Evolutionary conservation across 176 grass and related monocot genomes (phyloP).

Genomic region (Paspalum vaginatum): DNA sequence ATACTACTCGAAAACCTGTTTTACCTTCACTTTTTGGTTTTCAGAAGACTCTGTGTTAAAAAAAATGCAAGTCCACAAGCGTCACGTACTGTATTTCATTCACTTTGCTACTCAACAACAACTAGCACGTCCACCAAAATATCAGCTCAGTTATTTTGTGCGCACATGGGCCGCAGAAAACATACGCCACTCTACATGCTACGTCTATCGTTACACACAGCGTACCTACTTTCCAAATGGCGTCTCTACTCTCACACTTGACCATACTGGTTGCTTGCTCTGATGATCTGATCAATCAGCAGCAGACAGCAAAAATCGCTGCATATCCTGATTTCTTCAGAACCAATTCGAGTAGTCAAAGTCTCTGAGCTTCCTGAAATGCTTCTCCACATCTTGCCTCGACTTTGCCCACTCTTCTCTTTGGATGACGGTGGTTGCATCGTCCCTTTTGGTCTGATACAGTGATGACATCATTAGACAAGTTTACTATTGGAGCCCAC

Average conservation of each 20-base stretch:
- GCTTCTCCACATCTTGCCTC: constrained; percentile 76
- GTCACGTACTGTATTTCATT: too few relatives aligned
- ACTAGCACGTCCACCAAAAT: too few relatives aligned
- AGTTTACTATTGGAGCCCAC: constrained; percentile 5
- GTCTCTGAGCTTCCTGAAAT: constrained; percentile 77
- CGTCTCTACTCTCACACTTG: constrained; percentile 7
- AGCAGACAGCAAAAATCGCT: constrained; percentile 1
- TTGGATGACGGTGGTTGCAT: constrained; percentile 68
- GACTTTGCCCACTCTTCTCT: constrained; percentile 74
- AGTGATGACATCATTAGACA: background rate
- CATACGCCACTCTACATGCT: background rate
- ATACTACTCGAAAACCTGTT: too few relatives aligned
- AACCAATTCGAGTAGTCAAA: constrained; percentile 92
- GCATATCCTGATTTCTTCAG: constrained; percentile 16
- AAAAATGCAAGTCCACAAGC: too few relatives aligned
- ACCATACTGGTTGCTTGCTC: background rate
- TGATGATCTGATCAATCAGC: constrained; percentile 2
- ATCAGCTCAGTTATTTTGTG: background rate
- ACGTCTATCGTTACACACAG: background rate
- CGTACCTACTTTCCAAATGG: background rate
- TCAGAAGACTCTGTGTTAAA: background rate
- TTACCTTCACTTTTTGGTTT: background rate
- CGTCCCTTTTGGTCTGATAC: constrained; percentile 65
- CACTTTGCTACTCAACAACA: too few relatives aligned
- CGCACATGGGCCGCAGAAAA: background rate